These are phyloP conservation scores for Aspergillus clavatus DNA, from an alignment of 2,329 filamentous ascomycete genomes.

Conservation along the genomic window DNA sequence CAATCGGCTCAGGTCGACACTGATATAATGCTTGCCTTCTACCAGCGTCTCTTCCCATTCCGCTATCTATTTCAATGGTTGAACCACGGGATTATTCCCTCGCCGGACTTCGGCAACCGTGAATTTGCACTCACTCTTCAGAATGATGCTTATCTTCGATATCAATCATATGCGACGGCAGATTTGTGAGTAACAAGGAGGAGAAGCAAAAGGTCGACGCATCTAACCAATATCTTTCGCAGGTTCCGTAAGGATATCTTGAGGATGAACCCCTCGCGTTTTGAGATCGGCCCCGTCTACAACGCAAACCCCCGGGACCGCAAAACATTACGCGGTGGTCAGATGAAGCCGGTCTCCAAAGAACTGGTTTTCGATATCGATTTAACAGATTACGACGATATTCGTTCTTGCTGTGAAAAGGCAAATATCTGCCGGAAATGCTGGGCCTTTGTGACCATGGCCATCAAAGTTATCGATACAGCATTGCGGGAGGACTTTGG, in stretches of 20 bases:
- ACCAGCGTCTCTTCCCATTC: constrained; percentile 93
- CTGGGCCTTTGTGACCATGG: constrained; percentile 97
- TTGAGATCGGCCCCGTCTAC: constrained; percentile 98
- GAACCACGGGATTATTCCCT: constrained; percentile 83
- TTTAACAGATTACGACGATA: constrained; percentile 96
- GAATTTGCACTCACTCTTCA: constrained; percentile 96
- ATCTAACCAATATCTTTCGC: constrained; percentile 16
- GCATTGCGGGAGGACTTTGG: constrained; percentile 91
- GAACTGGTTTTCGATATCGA: constrained; percentile 99
- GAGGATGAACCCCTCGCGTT: constrained; percentile 80
- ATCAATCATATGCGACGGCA: constrained; percentile 70
- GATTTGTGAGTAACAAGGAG: constrained; percentile 49
- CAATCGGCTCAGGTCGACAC: constrained; percentile 60
- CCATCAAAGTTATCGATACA: constrained; percentile 85
- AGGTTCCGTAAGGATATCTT: constrained; percentile 89
- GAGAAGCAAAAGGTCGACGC: background rate
- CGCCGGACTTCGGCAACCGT: constrained; percentile 82
- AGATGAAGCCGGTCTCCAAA: constrained; percentile 84
- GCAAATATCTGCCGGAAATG: constrained; percentile 91
- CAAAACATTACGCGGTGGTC: constrained; percentile 71
- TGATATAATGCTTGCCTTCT: constrained; percentile 87
- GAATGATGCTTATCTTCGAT: constrained; percentile 87
- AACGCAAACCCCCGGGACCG: constrained; percentile 88
- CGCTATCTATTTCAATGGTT: constrained; percentile 95
- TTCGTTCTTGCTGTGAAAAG: constrained; percentile 89